These are phyloP conservation scores for Dipteronia dyeriana DNA, from an alignment of 345 rosid genomes.

Conservation along the genomic window DNA sequence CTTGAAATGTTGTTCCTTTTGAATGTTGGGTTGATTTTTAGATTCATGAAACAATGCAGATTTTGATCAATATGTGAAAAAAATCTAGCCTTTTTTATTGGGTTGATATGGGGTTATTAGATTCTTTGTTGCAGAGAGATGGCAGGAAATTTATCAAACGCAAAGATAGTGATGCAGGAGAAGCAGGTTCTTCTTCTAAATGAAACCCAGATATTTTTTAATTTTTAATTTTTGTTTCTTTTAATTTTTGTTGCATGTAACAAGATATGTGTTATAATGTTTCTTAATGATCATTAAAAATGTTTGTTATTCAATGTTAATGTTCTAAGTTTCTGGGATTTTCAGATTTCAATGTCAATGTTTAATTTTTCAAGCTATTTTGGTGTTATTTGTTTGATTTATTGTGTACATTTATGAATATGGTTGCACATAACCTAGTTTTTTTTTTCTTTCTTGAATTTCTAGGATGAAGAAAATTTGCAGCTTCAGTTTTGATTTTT, in stretches of 20 bases:
- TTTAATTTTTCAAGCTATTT: too few species aligned
- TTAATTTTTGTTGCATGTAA: not conserved
- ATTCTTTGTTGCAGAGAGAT: constrained; percentile 42
- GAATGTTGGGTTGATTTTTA: not conserved
- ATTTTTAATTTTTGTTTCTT: not conserved
- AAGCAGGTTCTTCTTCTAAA: constrained; percentile 54
- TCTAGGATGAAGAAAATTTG: constrained; percentile 1
- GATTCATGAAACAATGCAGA: not conserved
- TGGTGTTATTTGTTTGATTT: not conserved
- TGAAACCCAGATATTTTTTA: too few species aligned
- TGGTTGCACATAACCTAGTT: not conserved
- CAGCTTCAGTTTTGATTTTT: constrained; percentile 19
- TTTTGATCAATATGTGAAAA: constrained; percentile 15
- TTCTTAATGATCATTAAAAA: not conserved
- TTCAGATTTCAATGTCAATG: not conserved
- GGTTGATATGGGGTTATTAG: constrained; percentile 46
- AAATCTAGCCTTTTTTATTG: not conserved
- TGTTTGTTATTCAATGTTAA: not conserved
- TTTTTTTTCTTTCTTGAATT: not conserved
- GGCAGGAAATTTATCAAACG: constrained; percentile 70
- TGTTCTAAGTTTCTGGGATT: not conserved
- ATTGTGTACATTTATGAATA: not conserved
- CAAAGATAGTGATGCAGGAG: constrained; percentile 96
- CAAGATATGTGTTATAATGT: not conserved
- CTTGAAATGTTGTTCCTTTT: not conserved